A percentile compares a stretch with the other conserved stretches of the same genome.
Conservation (phyloP, 2,329 filamentous ascomycete species). For the Trichoderma pleuroti region DNA sequence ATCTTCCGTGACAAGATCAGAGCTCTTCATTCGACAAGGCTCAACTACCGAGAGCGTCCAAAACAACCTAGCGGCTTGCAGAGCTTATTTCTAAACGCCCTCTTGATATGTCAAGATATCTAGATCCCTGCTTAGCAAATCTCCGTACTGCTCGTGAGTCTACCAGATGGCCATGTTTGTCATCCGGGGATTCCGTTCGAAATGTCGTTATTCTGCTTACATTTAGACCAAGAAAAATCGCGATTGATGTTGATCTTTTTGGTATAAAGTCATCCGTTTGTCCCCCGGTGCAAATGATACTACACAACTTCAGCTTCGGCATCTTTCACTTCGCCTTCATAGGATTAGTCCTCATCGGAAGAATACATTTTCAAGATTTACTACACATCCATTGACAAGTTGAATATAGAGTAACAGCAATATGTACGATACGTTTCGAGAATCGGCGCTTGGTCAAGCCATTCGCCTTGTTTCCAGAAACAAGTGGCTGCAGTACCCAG, state of each 20-base stretch:
- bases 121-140: not conserved
- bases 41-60: not conserved
- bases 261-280: not conserved
- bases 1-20: not conserved
- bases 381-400: not conserved
- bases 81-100: not conserved
- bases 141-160: not conserved
- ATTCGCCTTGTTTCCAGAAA: not conserved
- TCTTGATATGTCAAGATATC: not conserved
- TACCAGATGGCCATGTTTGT: not conserved
- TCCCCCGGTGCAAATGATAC: not conserved
- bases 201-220: not conserved
- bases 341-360: not conserved
- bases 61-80: not conserved
- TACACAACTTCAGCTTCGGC: not conserved
- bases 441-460: slow-evolving; percentile 10
- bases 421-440: not conserved
- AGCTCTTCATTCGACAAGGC: not conserved
- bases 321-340: not conserved
- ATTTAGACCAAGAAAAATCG: not conserved
- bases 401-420: not conserved
- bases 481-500: not conserved
- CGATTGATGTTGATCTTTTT: not conserved
- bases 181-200: not conserved
- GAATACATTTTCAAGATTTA: not conserved